phyloP scores from a whole-genome alignment of 1,284 basidiomycete genomes.

The Lentinus polychrous region DNA sequence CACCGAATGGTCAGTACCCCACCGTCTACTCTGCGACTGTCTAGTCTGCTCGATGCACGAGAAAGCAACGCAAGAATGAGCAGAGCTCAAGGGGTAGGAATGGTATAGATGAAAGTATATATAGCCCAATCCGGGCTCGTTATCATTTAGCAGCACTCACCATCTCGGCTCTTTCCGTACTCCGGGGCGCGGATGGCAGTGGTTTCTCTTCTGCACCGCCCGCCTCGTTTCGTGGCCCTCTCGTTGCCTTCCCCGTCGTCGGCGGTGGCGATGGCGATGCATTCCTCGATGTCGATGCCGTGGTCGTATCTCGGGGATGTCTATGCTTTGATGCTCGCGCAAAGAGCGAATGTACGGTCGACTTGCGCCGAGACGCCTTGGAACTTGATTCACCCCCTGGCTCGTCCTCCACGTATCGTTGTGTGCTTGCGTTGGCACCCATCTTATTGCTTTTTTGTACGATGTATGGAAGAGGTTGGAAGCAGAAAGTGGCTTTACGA shows the following conservation, averaged over 20 bases:
- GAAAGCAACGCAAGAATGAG: too few species aligned
- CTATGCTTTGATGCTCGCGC: neutral
- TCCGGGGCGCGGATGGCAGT: neutral
- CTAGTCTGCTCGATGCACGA: too few species aligned
- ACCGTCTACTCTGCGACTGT: too few species aligned
- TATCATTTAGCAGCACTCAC: neutral
- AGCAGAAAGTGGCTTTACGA: too few species aligned
- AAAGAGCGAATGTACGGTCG: neutral
- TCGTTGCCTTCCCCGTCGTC: neutral
- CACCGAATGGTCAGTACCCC: too few species aligned
- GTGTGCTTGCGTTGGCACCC: neutral
- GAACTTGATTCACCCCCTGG: neutral
- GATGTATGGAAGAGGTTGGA: too few species aligned
- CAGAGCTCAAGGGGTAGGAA: neutral
- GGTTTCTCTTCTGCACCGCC: neutral
- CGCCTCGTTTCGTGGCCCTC: neutral
- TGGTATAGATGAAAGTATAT: neutral
- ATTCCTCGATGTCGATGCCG: neutral
- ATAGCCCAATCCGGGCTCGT: neutral
- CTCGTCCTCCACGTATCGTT: neutral
- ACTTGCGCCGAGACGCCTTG: neutral
- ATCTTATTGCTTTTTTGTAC: neutral
- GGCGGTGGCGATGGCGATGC: neutral
- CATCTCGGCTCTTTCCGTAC: constrained; percentile 1
- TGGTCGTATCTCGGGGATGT: neutral